Conservation (phyloP, 2,329 filamentous ascomycete genomes). For the Ophiocordyceps robertsii region DNA sequence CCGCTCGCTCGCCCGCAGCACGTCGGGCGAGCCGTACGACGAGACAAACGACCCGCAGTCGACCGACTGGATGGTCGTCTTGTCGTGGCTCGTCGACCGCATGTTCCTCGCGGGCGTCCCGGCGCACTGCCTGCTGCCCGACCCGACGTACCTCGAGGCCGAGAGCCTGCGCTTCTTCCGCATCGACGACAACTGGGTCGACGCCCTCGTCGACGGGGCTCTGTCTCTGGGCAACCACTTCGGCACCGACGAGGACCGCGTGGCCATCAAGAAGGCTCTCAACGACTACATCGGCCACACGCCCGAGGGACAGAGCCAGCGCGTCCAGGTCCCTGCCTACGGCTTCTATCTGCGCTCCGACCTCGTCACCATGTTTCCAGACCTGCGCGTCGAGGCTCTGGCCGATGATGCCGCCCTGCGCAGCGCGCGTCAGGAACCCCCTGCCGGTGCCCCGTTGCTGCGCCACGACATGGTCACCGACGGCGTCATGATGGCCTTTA, state of each 20-base stretch:
- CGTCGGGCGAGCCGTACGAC: conserved; percentile 3
- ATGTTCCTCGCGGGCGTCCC: conserved; percentile 23
- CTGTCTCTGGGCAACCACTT: conserved; percentile 26
- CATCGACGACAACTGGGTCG: conserved; percentile 29
- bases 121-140: conserved; percentile 24
- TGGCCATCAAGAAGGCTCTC: conserved; percentile 11
- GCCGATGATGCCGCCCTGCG: background rate
- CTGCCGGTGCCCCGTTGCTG: conserved; percentile 9
- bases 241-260: conserved; percentile 14
- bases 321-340: conserved; percentile 20
- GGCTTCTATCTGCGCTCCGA: conserved; percentile 25
- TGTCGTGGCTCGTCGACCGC: conserved; percentile 21
- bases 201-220: conserved; percentile 28
- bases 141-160: conserved; percentile 17
- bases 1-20: background rate
- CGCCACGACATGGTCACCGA: conserved; percentile 18
- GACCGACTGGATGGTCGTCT: conserved; percentile 23
- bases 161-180: conserved; percentile 30
- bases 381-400: conserved; percentile 15
- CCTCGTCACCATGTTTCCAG: conserved; percentile 21
- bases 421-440: background rate
- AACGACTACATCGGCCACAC: conserved; percentile 16
- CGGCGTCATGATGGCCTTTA: conserved; percentile 17
- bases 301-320: conserved; percentile 4
- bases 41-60: conserved; percentile 16